Conservation (phyloP, 257 asterid genomes). For the Primulina eburnea region DNA sequence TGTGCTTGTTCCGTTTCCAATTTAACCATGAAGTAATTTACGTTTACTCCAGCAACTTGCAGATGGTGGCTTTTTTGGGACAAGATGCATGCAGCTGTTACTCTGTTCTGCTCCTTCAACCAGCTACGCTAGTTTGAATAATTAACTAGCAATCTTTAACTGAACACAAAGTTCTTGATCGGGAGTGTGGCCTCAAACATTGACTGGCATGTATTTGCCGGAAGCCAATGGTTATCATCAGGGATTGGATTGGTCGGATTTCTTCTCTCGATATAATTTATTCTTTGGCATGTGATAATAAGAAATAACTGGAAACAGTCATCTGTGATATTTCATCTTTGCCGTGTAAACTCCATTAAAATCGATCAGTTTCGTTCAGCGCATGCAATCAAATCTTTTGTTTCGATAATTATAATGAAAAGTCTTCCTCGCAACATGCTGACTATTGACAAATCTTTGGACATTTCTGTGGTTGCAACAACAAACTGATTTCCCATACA, state of each 20-base stretch:
- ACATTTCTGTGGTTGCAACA: neutral
- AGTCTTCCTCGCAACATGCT: neutral
- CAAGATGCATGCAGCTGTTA: neutral
- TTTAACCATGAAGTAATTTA: neutral
- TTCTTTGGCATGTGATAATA: neutral
- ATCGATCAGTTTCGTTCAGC: neutral
- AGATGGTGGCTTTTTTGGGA: neutral
- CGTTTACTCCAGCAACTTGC: neutral
- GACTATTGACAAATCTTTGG: neutral
- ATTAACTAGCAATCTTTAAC: neutral
- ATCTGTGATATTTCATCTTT: neutral
- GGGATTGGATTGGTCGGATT: neutral
- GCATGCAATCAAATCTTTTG: neutral
- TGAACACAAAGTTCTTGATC: neutral
- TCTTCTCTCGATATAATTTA: neutral
- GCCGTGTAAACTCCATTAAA: neutral
- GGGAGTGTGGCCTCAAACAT: neutral
- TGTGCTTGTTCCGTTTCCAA: neutral
- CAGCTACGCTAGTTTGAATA: neutral
- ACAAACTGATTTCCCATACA: neutral
- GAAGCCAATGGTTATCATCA: neutral
- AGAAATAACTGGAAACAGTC: neutral
- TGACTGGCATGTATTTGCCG: neutral
- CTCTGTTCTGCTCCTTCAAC: neutral
- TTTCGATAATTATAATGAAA: neutral